Percentiles rank a stretch among this genome's conserved stretches.
Evolutionary conservation across 2,329 filamentous ascomycete genomes (phyloP).

Genomic region (Botrytis elliptica): DNA sequence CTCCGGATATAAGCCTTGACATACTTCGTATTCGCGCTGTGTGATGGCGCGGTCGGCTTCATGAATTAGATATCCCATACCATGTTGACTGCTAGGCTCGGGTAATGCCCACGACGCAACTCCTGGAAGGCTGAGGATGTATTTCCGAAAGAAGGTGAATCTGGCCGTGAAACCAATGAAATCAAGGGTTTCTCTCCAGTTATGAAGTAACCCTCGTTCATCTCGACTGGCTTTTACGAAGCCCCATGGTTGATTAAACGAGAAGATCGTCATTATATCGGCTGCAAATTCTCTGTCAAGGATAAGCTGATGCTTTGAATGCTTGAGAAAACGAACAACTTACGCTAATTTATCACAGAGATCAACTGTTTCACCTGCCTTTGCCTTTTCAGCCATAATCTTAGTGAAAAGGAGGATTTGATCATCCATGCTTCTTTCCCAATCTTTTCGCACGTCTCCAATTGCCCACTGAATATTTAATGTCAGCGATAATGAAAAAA

Average conservation of each 20-base stretch:
- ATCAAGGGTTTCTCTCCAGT: slow-evolving; percentile 8
- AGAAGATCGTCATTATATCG: slow-evolving; percentile 44
- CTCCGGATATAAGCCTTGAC: slow-evolving; percentile 1
- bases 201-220: slow-evolving; percentile 39
- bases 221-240: slow-evolving; percentile 43
- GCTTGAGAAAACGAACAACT: neutral
- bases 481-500: neutral
- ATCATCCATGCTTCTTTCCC: neutral
- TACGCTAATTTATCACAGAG: slow-evolving; percentile 14
- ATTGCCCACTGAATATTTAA: neutral
- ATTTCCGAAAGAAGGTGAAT: slow-evolving; percentile 14
- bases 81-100: neutral
- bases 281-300: slow-evolving; percentile 27
- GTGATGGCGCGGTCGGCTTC: slow-evolving; percentile 1
- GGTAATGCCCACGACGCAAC: neutral
- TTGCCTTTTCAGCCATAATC: slow-evolving; percentile 1
- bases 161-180: neutral
- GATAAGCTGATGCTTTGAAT: neutral
- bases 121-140: neutral
- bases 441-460: neutral
- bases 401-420: slow-evolving; percentile 6
- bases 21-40: neutral
- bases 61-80: neutral
- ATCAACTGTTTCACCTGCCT: neutral
- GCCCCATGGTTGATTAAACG: slow-evolving; percentile 42